phyloP scores from a whole-genome alignment of 1,284 basidiomycete genomes.

The Hemileia vastatrix region DNA sequence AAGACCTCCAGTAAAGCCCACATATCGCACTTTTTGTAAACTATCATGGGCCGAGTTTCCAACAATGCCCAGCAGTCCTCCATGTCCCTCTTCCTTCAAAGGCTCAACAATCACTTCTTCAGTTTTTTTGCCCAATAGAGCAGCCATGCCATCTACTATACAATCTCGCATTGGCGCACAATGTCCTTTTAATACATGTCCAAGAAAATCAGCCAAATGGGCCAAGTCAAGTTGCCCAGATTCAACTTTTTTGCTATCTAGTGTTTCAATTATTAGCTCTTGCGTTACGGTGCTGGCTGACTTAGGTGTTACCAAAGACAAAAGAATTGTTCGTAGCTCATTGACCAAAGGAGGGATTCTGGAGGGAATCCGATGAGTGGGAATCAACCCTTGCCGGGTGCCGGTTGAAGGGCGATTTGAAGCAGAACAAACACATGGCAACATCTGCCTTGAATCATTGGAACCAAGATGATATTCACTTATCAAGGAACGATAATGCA shows the following conservation, averaged over 20 bases:
- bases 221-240: slow-evolving; percentile 70
- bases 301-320: slow-evolving; percentile 59
- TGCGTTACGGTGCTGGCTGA: slow-evolving; percentile 37
- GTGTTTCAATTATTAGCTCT: slow-evolving; percentile 46
- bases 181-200: slow-evolving; percentile 72
- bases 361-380: slow-evolving; percentile 57
- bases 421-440: slow-evolving; percentile 54
- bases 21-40: slow-evolving; percentile 49
- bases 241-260: slow-evolving; percentile 63
- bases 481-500: slow-evolving; percentile 26
- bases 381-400: slow-evolving; percentile 49
- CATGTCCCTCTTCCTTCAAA: slow-evolving; percentile 22
- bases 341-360: slow-evolving; percentile 62
- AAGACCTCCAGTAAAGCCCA: slow-evolving; percentile 63
- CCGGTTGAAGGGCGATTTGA: slow-evolving; percentile 40
- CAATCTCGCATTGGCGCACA: slow-evolving; percentile 86
- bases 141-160: slow-evolving; percentile 73
- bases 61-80: too few relatives aligned
- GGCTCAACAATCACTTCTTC: slow-evolving; percentile 27
- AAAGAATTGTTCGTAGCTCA: slow-evolving; percentile 70
- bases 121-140: background rate
- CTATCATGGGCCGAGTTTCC: slow-evolving; percentile 51
- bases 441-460: slow-evolving; percentile 47
- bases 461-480: slow-evolving; percentile 43
- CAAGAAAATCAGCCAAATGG: slow-evolving; percentile 68